Base-by-base conservation (phyloP, 1,284 basidiomycete species). In the Stereum hirsutum region DNA sequence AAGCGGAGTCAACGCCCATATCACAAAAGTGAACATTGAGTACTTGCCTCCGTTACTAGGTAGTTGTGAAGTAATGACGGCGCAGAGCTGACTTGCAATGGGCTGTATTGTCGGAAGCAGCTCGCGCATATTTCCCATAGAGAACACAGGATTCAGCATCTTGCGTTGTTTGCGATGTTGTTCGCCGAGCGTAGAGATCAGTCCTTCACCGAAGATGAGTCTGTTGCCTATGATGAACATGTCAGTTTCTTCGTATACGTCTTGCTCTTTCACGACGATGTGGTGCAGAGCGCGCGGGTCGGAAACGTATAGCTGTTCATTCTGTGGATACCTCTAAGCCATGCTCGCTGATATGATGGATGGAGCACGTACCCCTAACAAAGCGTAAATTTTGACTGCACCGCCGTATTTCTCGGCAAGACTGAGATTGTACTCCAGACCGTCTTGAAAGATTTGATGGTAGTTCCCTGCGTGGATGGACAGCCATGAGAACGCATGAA, bases 211-310 rank as follows among this genome's bases (percentile, higher is more conserved):
- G 41, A 53, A 48, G 4, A 45, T 28, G 20, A 48, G 25, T 36
- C 15, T 41, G 36, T 50, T 48, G 15, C 15, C 28, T 27, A 52
- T 54, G 30, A 50, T 43, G 39, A 52, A 53, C 31, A 32, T 14
- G 14, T 14, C n/a, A n/a, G 31, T 32, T 8, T 32, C 31, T 32
- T 58, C 55, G 43, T 56, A 63, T 25, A 53, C 42, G 19, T 57
- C 48, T 36, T 57, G 54, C 6, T 64, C 62, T 43, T 61, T 63
- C 21, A 61, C 48, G 25, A 64, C 33, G 6, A 65, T 52, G 23
- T 49, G 46, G 30, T 59, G 54, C 41, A 61, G 43, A 0, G 60
- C 60, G 21, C 45, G 46, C 1, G 57, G 50, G 21, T 61, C 58
- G 20, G 44, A 46, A 12, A 57, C 48, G 17, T 46, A 44, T 8